Evolutionary conservation across 2,329 filamentous ascomycete genomes (phyloP).

Genomic region (Pseudovirgaria hyperparasitica): DNA sequence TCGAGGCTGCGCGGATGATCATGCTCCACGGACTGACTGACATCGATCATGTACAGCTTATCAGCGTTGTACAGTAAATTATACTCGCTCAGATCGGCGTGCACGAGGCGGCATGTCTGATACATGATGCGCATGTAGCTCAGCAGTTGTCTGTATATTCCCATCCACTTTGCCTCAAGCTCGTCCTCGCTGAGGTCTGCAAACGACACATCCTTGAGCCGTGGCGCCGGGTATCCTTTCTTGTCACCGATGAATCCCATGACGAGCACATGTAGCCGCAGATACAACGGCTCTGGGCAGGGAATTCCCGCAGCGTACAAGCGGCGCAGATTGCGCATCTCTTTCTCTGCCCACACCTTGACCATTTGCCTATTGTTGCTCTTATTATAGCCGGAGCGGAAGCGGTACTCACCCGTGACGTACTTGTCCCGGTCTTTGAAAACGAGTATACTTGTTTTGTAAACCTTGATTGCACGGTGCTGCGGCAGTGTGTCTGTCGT

Average conservation of each 20-base stretch:
- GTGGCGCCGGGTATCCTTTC: constrained; percentile 77
- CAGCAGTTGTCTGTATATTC: constrained; percentile 70
- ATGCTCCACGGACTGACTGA: constrained; percentile 93
- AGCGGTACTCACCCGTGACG: constrained; percentile 86
- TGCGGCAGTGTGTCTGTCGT: constrained; percentile 28
- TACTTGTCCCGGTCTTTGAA: constrained; percentile 98
- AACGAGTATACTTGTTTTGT: constrained; percentile 94
- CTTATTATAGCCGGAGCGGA: constrained; percentile 84
- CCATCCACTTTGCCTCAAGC: constrained; percentile 57
- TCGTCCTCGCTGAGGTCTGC: constrained; percentile 43
- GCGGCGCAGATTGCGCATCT: constrained; percentile 84
- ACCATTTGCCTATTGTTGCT: constrained; percentile 95
- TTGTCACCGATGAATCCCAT: constrained; percentile 88
- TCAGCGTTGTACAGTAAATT: constrained; percentile 83
- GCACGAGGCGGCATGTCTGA: constrained; percentile 80
- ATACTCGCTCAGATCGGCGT: constrained; percentile 96
- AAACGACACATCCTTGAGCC: constrained; percentile 76
- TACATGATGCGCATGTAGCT: constrained; percentile 88
- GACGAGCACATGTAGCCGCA: constrained; percentile 87
- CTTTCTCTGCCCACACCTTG: constrained; percentile 97
- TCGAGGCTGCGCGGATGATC: constrained; percentile 87
- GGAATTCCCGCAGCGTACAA: constrained; percentile 76
- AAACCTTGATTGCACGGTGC: constrained; percentile 91
- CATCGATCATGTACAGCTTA: constrained; percentile 86
- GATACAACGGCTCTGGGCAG: constrained; percentile 75